These are phyloP conservation scores for Leucosporidium yakuticum DNA, from an alignment of 768 basidiomycete genomes.

Conservation along the genomic window DNA sequence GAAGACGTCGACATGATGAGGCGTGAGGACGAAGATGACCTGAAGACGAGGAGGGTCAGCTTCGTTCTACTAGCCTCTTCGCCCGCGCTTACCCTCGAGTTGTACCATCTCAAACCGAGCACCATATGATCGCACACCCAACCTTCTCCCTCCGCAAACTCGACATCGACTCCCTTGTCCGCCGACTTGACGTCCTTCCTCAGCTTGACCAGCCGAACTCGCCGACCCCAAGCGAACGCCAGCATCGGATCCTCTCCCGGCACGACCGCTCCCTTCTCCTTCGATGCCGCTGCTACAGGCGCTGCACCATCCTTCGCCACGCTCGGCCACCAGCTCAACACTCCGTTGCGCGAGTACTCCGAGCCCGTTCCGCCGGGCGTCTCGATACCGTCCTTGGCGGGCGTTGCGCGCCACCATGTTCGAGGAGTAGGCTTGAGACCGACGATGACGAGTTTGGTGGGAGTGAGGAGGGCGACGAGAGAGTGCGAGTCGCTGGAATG, in stretches of 20 bases:
- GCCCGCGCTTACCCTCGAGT: slow-evolving; percentile 63
- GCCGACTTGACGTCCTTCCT: slow-evolving; percentile 43
- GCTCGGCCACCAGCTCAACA: slow-evolving; percentile 78
- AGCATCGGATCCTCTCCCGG: slow-evolving; percentile 54
- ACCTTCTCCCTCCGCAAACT: slow-evolving; percentile 45
- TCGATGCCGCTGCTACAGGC: slow-evolving; percentile 30
- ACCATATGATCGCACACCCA: slow-evolving; percentile 52
- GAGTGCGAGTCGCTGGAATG: slow-evolving; percentile 75
- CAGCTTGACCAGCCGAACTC: slow-evolving; percentile 55
- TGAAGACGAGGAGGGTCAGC: slow-evolving; percentile 47
- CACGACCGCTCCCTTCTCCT: slow-evolving; percentile 40
- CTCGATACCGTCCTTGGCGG: slow-evolving; percentile 14
- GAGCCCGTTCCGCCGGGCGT: slow-evolving; percentile 46
- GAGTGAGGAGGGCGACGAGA: slow-evolving; percentile 77
- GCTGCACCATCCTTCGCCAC: slow-evolving; percentile 42
- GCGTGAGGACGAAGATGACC: slow-evolving; percentile 46
- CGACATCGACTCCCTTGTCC: slow-evolving; percentile 47
- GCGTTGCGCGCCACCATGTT: slow-evolving; percentile 62
- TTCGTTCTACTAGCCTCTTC: slow-evolving; percentile 50
- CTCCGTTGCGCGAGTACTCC: slow-evolving; percentile 46
- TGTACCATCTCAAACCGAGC: slow-evolving; percentile 80
- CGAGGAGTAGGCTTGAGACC: slow-evolving; percentile 84
- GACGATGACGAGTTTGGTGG: slow-evolving; percentile 84
- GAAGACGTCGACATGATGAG: slow-evolving; percentile 59
- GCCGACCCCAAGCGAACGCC: slow-evolving; percentile 77